Conservation (phyloP, 1,284 basidiomycete genomes). For the Sanghuangporus baumii region DNA sequence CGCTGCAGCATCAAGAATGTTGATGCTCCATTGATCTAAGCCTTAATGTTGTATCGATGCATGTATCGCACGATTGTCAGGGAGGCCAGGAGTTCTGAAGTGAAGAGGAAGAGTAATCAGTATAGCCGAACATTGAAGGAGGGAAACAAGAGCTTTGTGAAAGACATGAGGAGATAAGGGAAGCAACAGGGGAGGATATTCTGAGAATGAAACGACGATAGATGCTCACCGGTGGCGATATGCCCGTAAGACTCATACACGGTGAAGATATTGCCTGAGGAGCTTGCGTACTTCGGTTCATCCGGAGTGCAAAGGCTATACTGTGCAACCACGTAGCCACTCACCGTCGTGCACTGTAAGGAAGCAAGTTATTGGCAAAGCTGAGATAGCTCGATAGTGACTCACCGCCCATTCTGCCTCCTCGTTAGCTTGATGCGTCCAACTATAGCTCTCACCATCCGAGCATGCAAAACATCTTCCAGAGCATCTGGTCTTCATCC, state of each 20-base stretch:
- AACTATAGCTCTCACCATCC: constrained; percentile 62
- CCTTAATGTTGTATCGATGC: constrained; percentile 9
- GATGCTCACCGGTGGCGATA: constrained; percentile 47
- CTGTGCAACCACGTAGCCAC: constrained; percentile 51
- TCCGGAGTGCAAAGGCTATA: constrained; percentile 50
- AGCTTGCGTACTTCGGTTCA: constrained; percentile 45
- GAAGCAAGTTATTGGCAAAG: neutral
- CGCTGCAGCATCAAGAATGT: neutral
- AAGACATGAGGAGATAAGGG: constrained; percentile 1
- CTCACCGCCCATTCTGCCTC: constrained; percentile 68
- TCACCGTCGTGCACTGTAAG: constrained; percentile 49
- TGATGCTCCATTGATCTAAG: neutral
- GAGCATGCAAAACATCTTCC: constrained; percentile 51
- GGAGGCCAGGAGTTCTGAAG: constrained; percentile 52
- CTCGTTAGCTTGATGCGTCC: constrained; percentile 45
- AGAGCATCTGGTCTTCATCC: constrained; percentile 56
- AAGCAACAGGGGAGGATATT: neutral
- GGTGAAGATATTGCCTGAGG: constrained; percentile 61
- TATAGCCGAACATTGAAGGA: neutral
- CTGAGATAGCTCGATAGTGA: constrained; percentile 17
- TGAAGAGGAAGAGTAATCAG: constrained; percentile 2
- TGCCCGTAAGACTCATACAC: constrained; percentile 52
- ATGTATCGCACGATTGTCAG: constrained; percentile 62
- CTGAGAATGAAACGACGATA: neutral
- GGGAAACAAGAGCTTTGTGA: constrained; percentile 2